Evolutionary conservation across 257 asterid genomes (phyloP).

Genomic region (Solanum pimpinellifolium): DNA sequence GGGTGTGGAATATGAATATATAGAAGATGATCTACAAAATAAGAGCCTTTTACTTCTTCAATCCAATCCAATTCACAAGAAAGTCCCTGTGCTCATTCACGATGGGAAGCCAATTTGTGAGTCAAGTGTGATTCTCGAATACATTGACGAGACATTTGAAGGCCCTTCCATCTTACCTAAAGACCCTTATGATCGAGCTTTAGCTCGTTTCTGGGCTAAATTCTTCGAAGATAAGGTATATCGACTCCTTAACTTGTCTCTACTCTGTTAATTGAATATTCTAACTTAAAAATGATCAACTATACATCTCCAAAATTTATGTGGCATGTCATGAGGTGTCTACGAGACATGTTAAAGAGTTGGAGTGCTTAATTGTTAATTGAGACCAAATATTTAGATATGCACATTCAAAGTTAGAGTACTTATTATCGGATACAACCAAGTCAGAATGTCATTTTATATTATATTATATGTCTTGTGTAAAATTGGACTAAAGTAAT

Average conservation of each 20-base stretch:
- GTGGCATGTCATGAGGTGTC: background rate
- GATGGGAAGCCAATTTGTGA: background rate
- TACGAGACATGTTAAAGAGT: background rate
- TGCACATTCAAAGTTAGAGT: too few species aligned
- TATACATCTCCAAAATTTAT: background rate
- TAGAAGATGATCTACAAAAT: background rate
- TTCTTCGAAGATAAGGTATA: background rate
- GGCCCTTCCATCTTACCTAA: background rate
- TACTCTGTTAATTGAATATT: too few species aligned
- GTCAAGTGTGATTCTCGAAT: background rate
- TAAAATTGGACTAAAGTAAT: background rate
- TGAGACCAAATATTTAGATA: too few species aligned
- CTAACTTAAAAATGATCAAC: background rate
- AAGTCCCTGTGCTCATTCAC: background rate
- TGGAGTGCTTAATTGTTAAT: too few species aligned
- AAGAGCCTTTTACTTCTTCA: background rate
- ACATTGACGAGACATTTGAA: background rate
- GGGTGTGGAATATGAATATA: too few species aligned
- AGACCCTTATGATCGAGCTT: background rate
- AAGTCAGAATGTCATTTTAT: too few species aligned
- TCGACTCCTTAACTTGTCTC: background rate
- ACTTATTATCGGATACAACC: too few species aligned
- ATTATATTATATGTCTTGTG: too few species aligned
- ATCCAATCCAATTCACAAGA: background rate
- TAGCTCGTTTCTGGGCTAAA: background rate